Base-by-base conservation (phyloP, 352 stramenopile species). In the Nothophytophthora sp. region DNA sequence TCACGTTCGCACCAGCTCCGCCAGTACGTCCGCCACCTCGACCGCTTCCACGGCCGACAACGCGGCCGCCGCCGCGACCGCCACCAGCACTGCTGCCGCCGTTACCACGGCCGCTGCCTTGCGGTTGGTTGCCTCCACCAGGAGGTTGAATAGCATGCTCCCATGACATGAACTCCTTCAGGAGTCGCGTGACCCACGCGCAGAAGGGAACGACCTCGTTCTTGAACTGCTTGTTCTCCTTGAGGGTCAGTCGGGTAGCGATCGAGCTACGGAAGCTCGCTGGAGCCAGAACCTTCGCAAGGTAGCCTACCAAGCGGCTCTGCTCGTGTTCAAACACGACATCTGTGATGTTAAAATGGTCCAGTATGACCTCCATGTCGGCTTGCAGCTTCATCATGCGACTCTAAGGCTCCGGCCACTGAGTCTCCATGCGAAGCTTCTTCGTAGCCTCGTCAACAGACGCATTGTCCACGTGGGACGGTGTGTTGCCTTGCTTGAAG, bases 131-230 rank as follows among this genome's bases (percentile, higher is more conserved):
- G 22, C 13, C 34, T 12, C 27, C 27, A 11, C 15, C 34, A 12
- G 34, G 1, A 24, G 2, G 3, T 24, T 24, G 33, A 3, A 27
- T 4, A 34, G 44, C 23, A 25, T 30, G 45, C 34, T 53, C n/a
- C 15, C 33, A 53, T 8, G 34, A 44, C 34, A 44, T 53, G 9
- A 44, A 53, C 6, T 30, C n/a, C 11, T 33, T 36, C 25, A 55
- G 27, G 1, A 48, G 12, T 15, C 32, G 11, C 9, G 9, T 46
- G 7, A 46, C 39, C 23, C 39, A 46, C 0, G 39, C 9, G 23
- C 22, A 46, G 22, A 46, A 46, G 16, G 20, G 15, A 9, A 33
- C 25, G 4, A 46, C 39, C 11, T 34, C 22, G 39, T 23, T 10
- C n/a, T 46, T 46, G 2, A 33, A 34, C 4, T 15, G 11, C 16